phyloP scores from a whole-genome alignment of 164 flowering plant genomes.

The Dillenia suffruticosa region DNA sequence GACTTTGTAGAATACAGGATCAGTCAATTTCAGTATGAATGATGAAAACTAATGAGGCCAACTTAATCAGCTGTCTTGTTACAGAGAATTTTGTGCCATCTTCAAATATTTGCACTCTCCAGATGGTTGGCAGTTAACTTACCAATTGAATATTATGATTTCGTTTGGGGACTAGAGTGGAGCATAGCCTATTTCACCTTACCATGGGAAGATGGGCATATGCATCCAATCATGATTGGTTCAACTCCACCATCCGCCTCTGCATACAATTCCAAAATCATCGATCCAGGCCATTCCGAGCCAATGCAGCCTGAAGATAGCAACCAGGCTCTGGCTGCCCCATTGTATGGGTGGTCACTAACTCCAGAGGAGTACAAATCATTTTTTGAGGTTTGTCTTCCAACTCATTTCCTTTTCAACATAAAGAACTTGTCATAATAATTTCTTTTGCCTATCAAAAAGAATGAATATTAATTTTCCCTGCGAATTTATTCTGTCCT shows the following conservation, averaged over 20 bases:
- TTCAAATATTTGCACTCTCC: conserved; percentile 91
- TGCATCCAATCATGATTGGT: conserved; percentile 36
- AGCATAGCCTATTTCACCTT: conserved; percentile 77
- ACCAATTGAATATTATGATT: conserved; percentile 82
- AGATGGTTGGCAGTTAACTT: conserved; percentile 71
- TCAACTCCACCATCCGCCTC: conserved; percentile 32
- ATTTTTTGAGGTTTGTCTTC: conserved; percentile 64
- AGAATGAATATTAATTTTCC: not conserved
- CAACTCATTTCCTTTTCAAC: too few relatives aligned
- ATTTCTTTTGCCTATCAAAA: too few relatives aligned
- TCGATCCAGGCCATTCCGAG: conserved; percentile 14
- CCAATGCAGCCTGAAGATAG: conserved; percentile 14
- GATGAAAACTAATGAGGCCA: too few relatives aligned
- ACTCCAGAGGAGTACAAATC: conserved; percentile 68
- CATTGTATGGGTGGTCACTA: conserved; percentile 67
- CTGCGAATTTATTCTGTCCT: conserved; percentile 5
- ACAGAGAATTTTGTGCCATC: conserved; percentile 81
- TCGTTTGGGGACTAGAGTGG: conserved; percentile 74
- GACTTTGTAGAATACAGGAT: too few relatives aligned
- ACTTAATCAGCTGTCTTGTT: not conserved
- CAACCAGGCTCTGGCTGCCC: conserved; percentile 24
- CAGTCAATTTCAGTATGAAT: too few relatives aligned
- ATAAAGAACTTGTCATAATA: too few relatives aligned
- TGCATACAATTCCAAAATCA: conserved; percentile 19
- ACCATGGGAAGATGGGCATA: conserved; percentile 73